phyloP scores from a whole-genome alignment of 2,329 filamentous ascomycete genomes.

The Colletotrichum tabaci region DNA sequence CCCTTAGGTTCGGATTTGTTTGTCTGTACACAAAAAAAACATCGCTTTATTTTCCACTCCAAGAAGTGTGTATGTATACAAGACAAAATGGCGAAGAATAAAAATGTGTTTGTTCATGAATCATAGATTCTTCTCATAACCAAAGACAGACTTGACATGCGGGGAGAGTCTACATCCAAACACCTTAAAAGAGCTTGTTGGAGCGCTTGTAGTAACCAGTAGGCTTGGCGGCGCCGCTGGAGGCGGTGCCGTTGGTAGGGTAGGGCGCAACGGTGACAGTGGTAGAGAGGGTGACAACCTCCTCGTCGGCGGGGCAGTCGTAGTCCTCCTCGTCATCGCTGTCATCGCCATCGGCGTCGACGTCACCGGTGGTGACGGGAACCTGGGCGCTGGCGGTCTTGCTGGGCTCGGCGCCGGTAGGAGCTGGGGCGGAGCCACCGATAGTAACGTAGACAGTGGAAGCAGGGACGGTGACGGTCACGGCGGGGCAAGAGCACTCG shows the following conservation, averaged over 20 bases:
- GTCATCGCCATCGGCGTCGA: slow-evolving; percentile 28
- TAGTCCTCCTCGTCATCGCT: slow-evolving; percentile 43
- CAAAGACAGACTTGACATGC: slow-evolving; percentile 39
- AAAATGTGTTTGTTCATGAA: slow-evolving; percentile 40
- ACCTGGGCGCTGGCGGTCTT: slow-evolving; percentile 44
- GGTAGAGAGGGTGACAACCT: slow-evolving; percentile 52
- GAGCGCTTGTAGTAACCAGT: slow-evolving; percentile 53
- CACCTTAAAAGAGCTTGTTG: slow-evolving; percentile 42
- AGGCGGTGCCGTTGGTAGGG: slow-evolving; percentile 59
- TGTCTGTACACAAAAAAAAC: slow-evolving; percentile 21
- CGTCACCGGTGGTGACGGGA: slow-evolving; percentile 46
- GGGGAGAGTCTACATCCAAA: slow-evolving; percentile 39
- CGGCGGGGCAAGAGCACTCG: slow-evolving; percentile 43
- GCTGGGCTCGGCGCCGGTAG: slow-evolving; percentile 25
- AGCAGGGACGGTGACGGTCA: slow-evolving; percentile 46
- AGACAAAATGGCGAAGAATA: slow-evolving; percentile 32
- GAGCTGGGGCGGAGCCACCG: slow-evolving; percentile 34
- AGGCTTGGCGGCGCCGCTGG: slow-evolving; percentile 52
- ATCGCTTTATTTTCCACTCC: slow-evolving; percentile 31
- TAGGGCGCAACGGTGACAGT: slow-evolving; percentile 50
- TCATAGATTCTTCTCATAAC: slow-evolving; percentile 43
- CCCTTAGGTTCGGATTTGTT: background rate
- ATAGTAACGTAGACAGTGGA: slow-evolving; percentile 49
- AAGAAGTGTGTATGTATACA: slow-evolving; percentile 26
- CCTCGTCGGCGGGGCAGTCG: slow-evolving; percentile 40